Evolutionary conservation across 108 stramenopile genomes (phyloP).

Genomic region (Parietichytrium sp.): DNA sequence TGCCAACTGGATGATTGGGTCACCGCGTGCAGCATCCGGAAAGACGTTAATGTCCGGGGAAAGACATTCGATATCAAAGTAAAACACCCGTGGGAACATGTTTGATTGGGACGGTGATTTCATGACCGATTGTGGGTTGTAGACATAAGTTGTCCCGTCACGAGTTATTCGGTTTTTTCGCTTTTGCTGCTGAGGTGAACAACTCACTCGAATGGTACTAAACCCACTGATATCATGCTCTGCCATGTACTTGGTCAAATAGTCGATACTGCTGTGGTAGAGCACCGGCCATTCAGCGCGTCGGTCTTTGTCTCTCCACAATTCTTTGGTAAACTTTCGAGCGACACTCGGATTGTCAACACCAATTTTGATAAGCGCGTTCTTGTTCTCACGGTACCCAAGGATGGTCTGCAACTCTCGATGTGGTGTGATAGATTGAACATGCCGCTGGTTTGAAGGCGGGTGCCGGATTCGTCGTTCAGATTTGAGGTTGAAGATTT

Average conservation of each 20-base stretch:
- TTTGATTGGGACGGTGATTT: no score
- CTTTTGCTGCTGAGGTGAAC: background rate
- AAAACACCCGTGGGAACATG: slow-evolving; percentile 1
- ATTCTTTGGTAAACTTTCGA: no score
- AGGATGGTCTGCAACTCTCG: no score
- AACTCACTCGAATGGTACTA: background rate
- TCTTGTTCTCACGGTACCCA: no score
- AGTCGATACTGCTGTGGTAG: background rate
- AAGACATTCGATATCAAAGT: background rate
- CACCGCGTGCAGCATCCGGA: background rate
- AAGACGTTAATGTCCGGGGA: background rate
- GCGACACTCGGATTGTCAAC: no score
- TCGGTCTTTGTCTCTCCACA: no score
- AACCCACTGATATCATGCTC: background rate
- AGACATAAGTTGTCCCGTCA: background rate
- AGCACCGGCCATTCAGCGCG: no score
- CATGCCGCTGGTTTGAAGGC: no score
- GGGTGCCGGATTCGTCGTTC: no score
- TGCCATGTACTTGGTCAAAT: background rate
- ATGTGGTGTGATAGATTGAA: no score
- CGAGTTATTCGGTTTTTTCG: background rate
- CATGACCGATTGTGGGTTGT: background rate
- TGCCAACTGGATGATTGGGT: background rate
- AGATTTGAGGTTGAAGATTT: no score
- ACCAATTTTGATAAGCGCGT: no score